phyloP scores from a whole-genome alignment of 2,329 filamentous ascomycete species.

The Graphiopsis chlorocephala region DNA sequence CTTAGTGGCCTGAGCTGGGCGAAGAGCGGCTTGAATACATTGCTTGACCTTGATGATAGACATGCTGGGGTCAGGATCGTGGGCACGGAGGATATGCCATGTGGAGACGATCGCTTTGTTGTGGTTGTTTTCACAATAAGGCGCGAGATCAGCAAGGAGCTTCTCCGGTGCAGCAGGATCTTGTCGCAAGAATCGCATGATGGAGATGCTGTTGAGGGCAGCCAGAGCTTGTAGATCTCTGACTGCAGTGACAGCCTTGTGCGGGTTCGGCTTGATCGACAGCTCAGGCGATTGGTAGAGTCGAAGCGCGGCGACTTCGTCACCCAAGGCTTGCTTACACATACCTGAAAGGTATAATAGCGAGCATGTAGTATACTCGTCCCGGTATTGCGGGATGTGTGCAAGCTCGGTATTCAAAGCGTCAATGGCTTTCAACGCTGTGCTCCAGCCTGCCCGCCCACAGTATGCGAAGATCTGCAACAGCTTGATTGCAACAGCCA shows the following conservation, averaged over 20 bases:
- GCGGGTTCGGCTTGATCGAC: constrained; percentile 39
- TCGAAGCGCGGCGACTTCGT: constrained; percentile 64
- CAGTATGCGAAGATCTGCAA: constrained; percentile 57
- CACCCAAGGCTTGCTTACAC: constrained; percentile 73
- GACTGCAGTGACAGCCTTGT: constrained; percentile 25
- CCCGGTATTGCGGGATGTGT: constrained; percentile 14
- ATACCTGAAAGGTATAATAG: constrained; percentile 67
- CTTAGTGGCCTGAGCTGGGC: constrained; percentile 63
- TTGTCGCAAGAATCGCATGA: constrained; percentile 39
- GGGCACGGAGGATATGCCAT: constrained; percentile 70
- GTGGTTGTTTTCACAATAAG: constrained; percentile 65
- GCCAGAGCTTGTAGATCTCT: constrained; percentile 47
- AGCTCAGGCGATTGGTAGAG: constrained; percentile 65
- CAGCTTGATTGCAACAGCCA: constrained; percentile 6
- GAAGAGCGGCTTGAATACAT: constrained; percentile 70
- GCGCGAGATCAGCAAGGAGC: constrained; percentile 64
- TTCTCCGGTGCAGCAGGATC: constrained; percentile 50
- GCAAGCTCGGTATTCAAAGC: constrained; percentile 46
- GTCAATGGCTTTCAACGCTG: constrained; percentile 58
- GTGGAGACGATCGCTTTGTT: constrained; percentile 75
- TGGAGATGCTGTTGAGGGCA: constrained; percentile 48
- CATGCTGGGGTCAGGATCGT: constrained; percentile 57
- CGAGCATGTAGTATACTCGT: constrained; percentile 40
- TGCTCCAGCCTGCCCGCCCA: constrained; percentile 67
- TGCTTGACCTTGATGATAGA: constrained; percentile 76